Base-by-base conservation (phyloP, 768 basidiomycete species). In the Tylopilus subfusipes region DNA sequence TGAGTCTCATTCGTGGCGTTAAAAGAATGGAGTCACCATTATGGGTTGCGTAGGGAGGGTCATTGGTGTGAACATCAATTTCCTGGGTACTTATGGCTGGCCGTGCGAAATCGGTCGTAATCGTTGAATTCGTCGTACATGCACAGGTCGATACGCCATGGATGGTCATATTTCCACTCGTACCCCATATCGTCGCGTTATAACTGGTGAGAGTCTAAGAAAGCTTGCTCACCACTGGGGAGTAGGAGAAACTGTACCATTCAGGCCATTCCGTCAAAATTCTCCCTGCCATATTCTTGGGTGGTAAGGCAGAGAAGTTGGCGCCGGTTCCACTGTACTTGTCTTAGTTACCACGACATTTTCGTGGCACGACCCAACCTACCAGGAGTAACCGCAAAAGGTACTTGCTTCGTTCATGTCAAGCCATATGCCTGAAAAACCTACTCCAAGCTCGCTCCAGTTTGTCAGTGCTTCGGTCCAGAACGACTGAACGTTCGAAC, bases 81-180 rank as follows among this genome's bases (percentile, higher is more conserved):
- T 81, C 71, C 38, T 73, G 70, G 11, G 78, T 79, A 21, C 77
- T 80, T 27, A 83, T 50, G 0, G 76, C 77, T 7, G 80, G 75
- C 62, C 63, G 76, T 3, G 47, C 45, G 24, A 76, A 31, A 19
- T 24, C 10, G 3, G 31, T 30, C 36, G n/a, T 46, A n/a, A 19
- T 19, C 52, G 19, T 33, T 11, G n/a, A 66, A 22, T 24, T 50
- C 57, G 46, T 43, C 50, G 59, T 54, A 13, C 71, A 67, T 9
- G 58, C 70, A 55, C 77, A 82, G 3, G 85, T 88, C 45, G 77
- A 67, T 3, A 74, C 78, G 11, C 83, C 84, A 55, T 85, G 83
- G 59, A 86, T 76, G 9, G 82, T 86, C 63, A 88, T 79, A 59
- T 88, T 90, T 14, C 86, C 86, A 60, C 84, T 86, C 1, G 80